Evolutionary conservation across 345 rosid species (phyloP), one percentile per base, ranked within the genome.

Genomic region (Rubroshorea leprosula): DNA sequence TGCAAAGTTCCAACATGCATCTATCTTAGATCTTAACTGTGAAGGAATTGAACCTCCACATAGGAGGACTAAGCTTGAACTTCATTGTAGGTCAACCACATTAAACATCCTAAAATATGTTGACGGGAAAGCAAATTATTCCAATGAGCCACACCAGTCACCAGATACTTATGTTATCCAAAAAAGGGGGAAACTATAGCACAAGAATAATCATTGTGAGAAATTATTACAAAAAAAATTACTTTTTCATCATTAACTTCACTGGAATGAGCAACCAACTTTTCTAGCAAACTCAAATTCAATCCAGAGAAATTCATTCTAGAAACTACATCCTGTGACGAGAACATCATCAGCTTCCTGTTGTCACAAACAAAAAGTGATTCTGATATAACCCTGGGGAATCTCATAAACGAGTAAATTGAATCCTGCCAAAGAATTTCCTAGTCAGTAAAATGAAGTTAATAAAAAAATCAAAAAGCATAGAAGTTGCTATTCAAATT

Each of bases 321-420:
- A 60, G 70, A 72, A 66, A 73, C 66, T 45, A 66, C 67, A 49
- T 62, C 61, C 57, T 54, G 63, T 19, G 76, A 74, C 63, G 77
- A 73, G 66, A 51, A 55, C 51, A 78, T 68, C 12, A 58, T 67
- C 60, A 67, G 69, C 71, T 57, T 60, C 49, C 69, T 63, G 26
- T 60, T 49, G 16, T 51, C 49, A 65, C 60, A 63, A 26, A 68
- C 57, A 58, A 72, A 58, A 61, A 67, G 58, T 51, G 77, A 67
- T 27, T 70, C 64, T 45, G 60, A 51, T 12, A 55, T 57, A 55
- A 76, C 67, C 69, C 93, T 72, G 41, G 98, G 98, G 71, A 84
- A 86, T 61, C 84, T 84, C 95, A 89, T 81, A 58, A 92, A 83
- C 49, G 83, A 76, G 68, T 77, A 73, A 58, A 89, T 61, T 12